Conservation (phyloP, 2,329 filamentous ascomycete genomes). For the Scytalidium sp. region DNA sequence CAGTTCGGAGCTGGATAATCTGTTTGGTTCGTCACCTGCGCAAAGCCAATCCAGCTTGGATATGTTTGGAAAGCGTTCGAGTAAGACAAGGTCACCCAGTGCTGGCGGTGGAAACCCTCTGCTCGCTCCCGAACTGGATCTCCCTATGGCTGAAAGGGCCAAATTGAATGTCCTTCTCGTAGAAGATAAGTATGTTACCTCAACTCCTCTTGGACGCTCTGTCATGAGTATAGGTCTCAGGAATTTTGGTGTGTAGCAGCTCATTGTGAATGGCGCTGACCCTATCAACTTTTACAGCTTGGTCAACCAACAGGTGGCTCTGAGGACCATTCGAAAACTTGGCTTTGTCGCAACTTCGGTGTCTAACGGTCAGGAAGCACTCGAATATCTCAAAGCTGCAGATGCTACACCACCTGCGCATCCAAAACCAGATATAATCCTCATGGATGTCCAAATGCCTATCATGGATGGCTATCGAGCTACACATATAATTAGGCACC, state of each 20-base stretch:
- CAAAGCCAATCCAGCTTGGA: conserved; percentile 20
- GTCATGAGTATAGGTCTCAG: too few relatives aligned
- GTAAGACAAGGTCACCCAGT: conserved; percentile 12
- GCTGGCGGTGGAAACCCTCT: conserved; percentile 21
- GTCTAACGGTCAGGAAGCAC: conserved; percentile 76
- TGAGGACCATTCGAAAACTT: conserved; percentile 71
- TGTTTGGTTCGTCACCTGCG: conserved; percentile 36
- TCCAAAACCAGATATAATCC: conserved; percentile 63
- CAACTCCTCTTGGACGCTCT: not conserved
- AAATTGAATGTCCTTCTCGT: conserved; percentile 72
- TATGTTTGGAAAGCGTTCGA: conserved; percentile 8
- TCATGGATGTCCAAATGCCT: conserved; percentile 78
- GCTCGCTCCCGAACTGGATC: conserved; percentile 40
- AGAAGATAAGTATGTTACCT: conserved; percentile 67
- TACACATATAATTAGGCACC: conserved; percentile 69
- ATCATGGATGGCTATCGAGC: conserved; percentile 76
- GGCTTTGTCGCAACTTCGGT: conserved; percentile 69
- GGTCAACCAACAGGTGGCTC: conserved; percentile 74
- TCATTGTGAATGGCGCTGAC: not conserved
- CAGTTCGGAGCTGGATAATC: conserved; percentile 59
- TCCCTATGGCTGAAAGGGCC: conserved; percentile 56
- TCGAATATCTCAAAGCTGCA: conserved; percentile 66
- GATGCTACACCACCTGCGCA: conserved; percentile 28
- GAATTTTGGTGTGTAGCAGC: too few relatives aligned
- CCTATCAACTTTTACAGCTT: conserved; percentile 32